Percentiles rank a stretch among this genome's conserved stretches.
phyloP scores from a whole-genome alignment of 1,284 basidiomycete genomes.

The Crepidotus sp. region DNA sequence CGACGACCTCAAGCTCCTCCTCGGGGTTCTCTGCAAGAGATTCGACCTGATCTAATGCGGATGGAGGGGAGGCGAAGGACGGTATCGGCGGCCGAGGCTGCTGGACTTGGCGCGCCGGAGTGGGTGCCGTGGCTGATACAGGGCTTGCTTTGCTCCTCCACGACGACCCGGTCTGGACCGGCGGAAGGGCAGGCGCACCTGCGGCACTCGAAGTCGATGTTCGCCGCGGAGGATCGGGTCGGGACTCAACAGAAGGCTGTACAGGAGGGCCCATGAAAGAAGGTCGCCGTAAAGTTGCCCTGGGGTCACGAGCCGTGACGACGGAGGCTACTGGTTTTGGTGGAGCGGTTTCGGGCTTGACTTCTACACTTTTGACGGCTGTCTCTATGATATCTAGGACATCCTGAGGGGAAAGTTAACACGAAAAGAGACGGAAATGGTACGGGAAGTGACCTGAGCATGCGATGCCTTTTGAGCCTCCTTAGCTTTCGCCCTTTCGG shows the following conservation, averaged over 20 bases:
- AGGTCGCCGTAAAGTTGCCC: conserved; percentile 22
- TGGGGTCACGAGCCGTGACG: conserved; percentile 10
- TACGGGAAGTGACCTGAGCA: conserved; percentile 10
- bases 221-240: conserved; percentile 20
- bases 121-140: conserved; percentile 22
- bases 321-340: background rate
- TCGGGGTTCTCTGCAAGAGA: conserved; percentile 39
- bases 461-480: conserved; percentile 17
- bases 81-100: conserved; percentile 19
- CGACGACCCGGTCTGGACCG: conserved; percentile 37
- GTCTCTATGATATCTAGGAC: conserved; percentile 39
- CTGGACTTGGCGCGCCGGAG: conserved; percentile 18
- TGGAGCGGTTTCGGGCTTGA: conserved; percentile 8
- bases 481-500: conserved; percentile 26
- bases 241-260: conserved; percentile 22
- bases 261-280: conserved; percentile 23
- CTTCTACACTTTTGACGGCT: conserved; percentile 27
- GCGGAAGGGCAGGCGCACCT: conserved; percentile 18
- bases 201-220: conserved; percentile 19
- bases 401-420: conserved; percentile 14
- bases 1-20: conserved; percentile 64
- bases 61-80: conserved; percentile 30
- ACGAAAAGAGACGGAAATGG: conserved; percentile 4
- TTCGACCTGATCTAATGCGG: conserved; percentile 38
- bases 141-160: conserved; percentile 51